These are phyloP conservation scores for Sphagnum tenellum DNA, from an alignment of 225 moss, liverwort and hornwort genomes.

Conservation along the genomic window DNA sequence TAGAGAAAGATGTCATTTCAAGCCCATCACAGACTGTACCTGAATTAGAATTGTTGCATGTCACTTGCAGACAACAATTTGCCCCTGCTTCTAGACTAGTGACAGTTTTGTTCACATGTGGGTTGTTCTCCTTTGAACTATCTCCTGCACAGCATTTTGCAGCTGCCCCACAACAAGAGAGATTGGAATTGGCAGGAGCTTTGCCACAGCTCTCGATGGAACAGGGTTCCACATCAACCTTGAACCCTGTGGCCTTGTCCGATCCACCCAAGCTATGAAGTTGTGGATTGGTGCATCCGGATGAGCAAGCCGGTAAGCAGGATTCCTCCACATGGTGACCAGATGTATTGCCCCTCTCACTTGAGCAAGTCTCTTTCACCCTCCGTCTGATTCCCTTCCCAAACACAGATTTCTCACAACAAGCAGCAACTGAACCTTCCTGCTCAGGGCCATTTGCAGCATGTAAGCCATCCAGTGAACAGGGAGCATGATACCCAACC, in stretches of 20 bases:
- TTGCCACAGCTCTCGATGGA: slow-evolving; percentile 24
- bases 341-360: neutral
- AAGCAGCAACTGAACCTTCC: neutral
- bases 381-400: neutral
- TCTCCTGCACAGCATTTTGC: slow-evolving; percentile 18
- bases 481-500: neutral
- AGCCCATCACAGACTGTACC: slow-evolving; percentile 7
- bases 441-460: neutral
- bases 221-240: slow-evolving; percentile 15
- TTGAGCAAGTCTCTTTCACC: neutral
- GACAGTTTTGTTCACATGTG: slow-evolving; percentile 13
- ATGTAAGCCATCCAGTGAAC: neutral
- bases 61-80: slow-evolving; percentile 15
- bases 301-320: neutral
- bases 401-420: neutral
- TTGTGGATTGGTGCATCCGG: too few relatives aligned
- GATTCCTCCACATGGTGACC: neutral
- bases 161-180: slow-evolving; percentile 17
- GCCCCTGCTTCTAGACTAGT: slow-evolving; percentile 7
- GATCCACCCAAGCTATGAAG: too few relatives aligned
- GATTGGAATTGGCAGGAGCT: slow-evolving; percentile 9
- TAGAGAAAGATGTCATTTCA: slow-evolving; percentile 3
- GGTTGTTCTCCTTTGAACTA: slow-evolving; percentile 5
- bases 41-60: slow-evolving; percentile 13
- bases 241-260: neutral